These are phyloP conservation scores for Sherardia arvensis DNA, from an alignment of 257 asterid genomes.

Conservation along the genomic window DNA sequence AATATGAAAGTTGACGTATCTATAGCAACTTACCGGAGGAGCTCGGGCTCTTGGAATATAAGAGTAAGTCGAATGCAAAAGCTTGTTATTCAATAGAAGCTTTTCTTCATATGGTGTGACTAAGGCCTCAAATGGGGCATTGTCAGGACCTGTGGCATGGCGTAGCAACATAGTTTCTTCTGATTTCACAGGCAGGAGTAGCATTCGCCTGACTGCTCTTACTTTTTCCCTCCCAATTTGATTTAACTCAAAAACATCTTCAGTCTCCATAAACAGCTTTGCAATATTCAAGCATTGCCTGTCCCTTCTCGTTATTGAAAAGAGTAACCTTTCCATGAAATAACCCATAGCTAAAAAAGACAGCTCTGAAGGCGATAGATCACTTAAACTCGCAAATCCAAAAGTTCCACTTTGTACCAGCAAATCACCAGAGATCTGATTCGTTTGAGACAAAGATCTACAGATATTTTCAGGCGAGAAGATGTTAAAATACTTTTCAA, in stretches of 20 bases:
- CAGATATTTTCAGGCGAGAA: conserved; percentile 70
- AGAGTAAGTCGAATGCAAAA: conserved; percentile 77
- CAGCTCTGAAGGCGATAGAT: conserved; percentile 72
- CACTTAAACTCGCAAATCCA: conserved; percentile 73
- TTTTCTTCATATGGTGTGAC: conserved; percentile 67
- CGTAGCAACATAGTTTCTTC: conserved; percentile 37
- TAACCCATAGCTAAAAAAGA: conserved; percentile 67
- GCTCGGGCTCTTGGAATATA: conserved; percentile 92
- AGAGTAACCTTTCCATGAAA: conserved; percentile 67
- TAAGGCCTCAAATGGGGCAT: conserved; percentile 81
- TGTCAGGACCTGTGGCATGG: conserved; percentile 59
- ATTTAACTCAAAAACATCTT: conserved; percentile 32
- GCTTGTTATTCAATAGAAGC: conserved; percentile 54
- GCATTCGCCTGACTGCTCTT: conserved; percentile 80
- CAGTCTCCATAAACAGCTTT: conserved; percentile 51
- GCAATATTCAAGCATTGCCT: conserved; percentile 42
- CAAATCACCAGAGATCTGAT: conserved; percentile 20
- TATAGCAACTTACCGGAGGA: conserved; percentile 67
- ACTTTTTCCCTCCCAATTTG: conserved; percentile 62
- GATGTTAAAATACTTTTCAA: conserved; percentile 59
- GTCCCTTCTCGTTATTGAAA: conserved; percentile 49
- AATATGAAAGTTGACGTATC: not conserved
- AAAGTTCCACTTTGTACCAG: conserved; percentile 51
- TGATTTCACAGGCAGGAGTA: conserved; percentile 58
- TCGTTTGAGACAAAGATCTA: conserved; percentile 37